Evolutionary conservation across 305 asterid genomes (phyloP).

Genomic region (Plantago rigida): DNA sequence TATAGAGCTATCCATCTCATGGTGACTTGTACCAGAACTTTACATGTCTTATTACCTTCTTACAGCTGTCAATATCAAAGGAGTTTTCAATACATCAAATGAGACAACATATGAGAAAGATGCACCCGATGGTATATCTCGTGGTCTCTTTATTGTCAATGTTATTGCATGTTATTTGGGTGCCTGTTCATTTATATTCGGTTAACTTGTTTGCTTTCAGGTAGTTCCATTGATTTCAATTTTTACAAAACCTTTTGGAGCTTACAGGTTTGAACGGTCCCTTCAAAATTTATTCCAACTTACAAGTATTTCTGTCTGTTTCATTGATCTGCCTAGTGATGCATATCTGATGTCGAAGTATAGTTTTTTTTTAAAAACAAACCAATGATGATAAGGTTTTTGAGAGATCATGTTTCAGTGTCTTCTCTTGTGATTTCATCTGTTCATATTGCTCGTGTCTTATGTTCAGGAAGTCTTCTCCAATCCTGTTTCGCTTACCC

Average conservation of each 20-base stretch:
- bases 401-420: constrained; percentile 4
- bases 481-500: constrained; percentile 68
- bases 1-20: constrained; percentile 5
- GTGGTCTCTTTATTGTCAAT: constrained; percentile 10
- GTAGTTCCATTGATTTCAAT: constrained; percentile 82
- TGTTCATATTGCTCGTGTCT: constrained; percentile 23
- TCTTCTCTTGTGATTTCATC: constrained; percentile 13
- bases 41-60: constrained; percentile 24
- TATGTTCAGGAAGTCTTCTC: constrained; percentile 70
- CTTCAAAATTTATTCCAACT: neutral
- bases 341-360: too few species aligned
- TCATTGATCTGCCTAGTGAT: too few species aligned
- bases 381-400: neutral
- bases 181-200: constrained; percentile 11
- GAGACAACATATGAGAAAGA: constrained; percentile 92
- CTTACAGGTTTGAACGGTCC: constrained; percentile 55
- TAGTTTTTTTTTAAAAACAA: too few species aligned
- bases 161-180: constrained; percentile 12
- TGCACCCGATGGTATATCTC: constrained; percentile 55
- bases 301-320: neutral
- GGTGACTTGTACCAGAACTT: constrained; percentile 17
- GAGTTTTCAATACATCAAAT: constrained; percentile 89
- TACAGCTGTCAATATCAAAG: constrained; percentile 92
- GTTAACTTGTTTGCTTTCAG: constrained; percentile 40
- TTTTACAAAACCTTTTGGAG: constrained; percentile 96